Evolutionary conservation across 192 early-diverging fungal species (phyloP).

Genomic region (Globomyces pollinis-pini): DNA sequence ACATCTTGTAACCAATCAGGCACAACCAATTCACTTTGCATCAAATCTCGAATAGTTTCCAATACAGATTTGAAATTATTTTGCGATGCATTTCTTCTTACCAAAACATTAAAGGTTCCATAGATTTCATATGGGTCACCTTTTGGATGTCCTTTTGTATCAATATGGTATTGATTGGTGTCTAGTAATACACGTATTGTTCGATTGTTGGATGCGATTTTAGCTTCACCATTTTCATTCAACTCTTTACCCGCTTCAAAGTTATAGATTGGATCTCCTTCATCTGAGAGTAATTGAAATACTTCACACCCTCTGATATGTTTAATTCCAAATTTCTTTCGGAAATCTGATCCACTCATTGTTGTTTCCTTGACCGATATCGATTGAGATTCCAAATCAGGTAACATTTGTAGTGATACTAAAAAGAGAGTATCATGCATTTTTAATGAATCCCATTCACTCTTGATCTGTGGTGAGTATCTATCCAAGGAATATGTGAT

Average conservation of each 20-base stretch:
- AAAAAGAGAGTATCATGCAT: slow-evolving; percentile 89
- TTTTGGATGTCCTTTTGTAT: slow-evolving; percentile 33
- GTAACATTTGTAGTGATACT: slow-evolving; percentile 54
- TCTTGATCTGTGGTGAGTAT: slow-evolving; percentile 63
- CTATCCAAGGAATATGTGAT: slow-evolving; percentile 58
- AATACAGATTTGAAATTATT: slow-evolving; percentile 91
- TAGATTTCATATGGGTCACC: slow-evolving; percentile 64
- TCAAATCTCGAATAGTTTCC: slow-evolving; percentile 82
- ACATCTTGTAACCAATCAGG: slow-evolving; percentile 89
- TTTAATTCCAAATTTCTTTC: slow-evolving; percentile 62
- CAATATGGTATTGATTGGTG: slow-evolving; percentile 74
- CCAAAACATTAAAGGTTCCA: slow-evolving; percentile 76
- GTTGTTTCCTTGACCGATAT: slow-evolving; percentile 4
- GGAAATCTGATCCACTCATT: slow-evolving; percentile 30
- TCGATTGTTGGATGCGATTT: slow-evolving; percentile 32
- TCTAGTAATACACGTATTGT: slow-evolving; percentile 77
- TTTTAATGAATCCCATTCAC: slow-evolving; percentile 83
- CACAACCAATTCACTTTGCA: slow-evolving; percentile 72
- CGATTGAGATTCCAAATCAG: slow-evolving; percentile 21
- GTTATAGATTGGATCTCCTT: slow-evolving; percentile 48
- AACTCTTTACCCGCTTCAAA: slow-evolving; percentile 14
- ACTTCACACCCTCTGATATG: slow-evolving; percentile 85
- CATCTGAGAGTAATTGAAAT: slow-evolving; percentile 60
- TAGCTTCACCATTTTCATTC: slow-evolving; percentile 31
- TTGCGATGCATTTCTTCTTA: slow-evolving; percentile 80